Percentiles rank a stretch among this genome's conserved stretches.
phyloP scores from a whole-genome alignment of 164 flowering plant genomes.

The Paratinospora sagittata region DNA sequence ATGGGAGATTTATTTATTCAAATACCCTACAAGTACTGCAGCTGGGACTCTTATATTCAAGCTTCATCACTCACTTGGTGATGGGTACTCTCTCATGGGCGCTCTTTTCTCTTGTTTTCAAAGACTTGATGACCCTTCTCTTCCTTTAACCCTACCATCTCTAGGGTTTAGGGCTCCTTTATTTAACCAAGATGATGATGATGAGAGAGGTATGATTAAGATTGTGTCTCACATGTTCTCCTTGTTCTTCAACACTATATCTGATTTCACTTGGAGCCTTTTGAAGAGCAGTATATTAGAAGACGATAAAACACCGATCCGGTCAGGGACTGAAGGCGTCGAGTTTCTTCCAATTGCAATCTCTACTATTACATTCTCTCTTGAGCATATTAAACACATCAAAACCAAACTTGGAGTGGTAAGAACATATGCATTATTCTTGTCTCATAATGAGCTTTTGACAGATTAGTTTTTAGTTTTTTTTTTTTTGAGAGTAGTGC shows the following conservation, averaged over 20 bases:
- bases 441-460: no score
- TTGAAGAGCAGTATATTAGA: conserved; percentile 32
- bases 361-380: conserved; percentile 33
- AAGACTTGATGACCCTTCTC: conserved; percentile 49
- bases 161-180: neutral
- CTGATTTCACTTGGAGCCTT: conserved; percentile 41
- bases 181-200: neutral
- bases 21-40: conserved; percentile 50
- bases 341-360: conserved; percentile 33
- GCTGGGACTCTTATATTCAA: conserved; percentile 41
- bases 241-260: conserved; percentile 17
- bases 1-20: conserved; percentile 58
- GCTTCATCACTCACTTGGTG: conserved; percentile 69
- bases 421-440: conserved; percentile 10
- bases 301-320: conserved; percentile 42
- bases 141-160: conserved; percentile 48
- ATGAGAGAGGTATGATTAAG: neutral
- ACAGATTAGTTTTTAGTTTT: neutral
- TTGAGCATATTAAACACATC: conserved; percentile 42
- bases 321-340: conserved; percentile 34
- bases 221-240: conserved; percentile 17
- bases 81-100: conserved; percentile 66
- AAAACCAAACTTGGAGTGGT: conserved; percentile 50
- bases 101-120: conserved; percentile 47
- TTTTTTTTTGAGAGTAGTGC: no score